A percentile compares a stretch with the other conserved stretches of the same genome.
Conservation (phyloP, 352 stramenopile species). For the Globisporangium recalcitrans region DNA sequence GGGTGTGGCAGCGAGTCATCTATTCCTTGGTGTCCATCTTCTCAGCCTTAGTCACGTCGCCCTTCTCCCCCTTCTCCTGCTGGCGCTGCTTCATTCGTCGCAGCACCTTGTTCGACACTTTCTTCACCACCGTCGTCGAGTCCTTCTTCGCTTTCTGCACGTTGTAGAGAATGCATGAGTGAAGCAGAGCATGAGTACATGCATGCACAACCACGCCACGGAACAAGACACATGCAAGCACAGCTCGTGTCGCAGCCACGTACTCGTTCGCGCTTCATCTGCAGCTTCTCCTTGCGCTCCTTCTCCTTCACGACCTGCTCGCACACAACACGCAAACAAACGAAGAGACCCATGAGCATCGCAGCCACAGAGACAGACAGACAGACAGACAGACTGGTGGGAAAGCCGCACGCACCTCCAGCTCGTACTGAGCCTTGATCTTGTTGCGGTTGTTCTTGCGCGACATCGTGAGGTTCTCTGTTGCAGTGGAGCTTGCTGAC, state of each 20-base stretch:
- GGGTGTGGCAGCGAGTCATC: not conserved
- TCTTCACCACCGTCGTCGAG: constrained; percentile 50
- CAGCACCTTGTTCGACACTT: constrained; percentile 69
- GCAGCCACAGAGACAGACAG: constrained; percentile 5
- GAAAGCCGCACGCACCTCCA: constrained; percentile 34
- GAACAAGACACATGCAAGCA: not conserved
- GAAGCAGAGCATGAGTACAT: not conserved
- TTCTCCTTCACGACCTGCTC: constrained; percentile 41
- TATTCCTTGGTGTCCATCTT: constrained; percentile 64
- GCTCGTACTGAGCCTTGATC: constrained; percentile 77
- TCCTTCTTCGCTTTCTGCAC: constrained; percentile 58
- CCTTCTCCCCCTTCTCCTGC: constrained; percentile 49
- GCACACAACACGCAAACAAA: not conserved
- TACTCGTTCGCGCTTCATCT: constrained; percentile 68
- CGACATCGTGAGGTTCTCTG: constrained; percentile 37
- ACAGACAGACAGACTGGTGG: not conserved
- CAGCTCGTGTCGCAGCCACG: not conserved
- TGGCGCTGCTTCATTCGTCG: constrained; percentile 56
- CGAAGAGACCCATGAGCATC: not conserved
- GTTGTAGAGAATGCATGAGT: not conserved
- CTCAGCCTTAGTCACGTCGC: constrained; percentile 32
- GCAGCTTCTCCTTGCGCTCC: constrained; percentile 63
- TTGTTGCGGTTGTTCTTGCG: constrained; percentile 79
- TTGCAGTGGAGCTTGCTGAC: not conserved
- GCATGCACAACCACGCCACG: not conserved